These are phyloP conservation scores for Bathelium albidoporum DNA, from an alignment of 495 filamentous ascomycete genomes.

Conservation along the genomic window DNA sequence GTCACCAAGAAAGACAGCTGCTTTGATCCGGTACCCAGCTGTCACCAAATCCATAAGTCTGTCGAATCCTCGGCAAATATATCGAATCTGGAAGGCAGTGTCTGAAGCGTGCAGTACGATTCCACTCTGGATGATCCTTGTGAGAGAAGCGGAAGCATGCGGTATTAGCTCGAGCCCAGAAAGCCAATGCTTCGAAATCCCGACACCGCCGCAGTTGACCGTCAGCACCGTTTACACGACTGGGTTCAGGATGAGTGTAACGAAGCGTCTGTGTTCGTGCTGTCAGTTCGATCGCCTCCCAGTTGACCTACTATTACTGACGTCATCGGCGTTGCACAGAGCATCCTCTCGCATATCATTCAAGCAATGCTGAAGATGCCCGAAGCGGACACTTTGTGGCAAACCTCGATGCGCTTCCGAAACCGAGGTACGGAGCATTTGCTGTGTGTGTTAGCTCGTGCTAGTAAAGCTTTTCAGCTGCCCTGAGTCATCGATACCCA, in stretches of 20 bases:
- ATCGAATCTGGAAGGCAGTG: not conserved
- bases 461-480: not conserved
- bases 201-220: not conserved
- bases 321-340: not conserved
- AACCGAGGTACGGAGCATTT: not conserved
- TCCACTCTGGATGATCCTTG: not conserved
- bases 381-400: not conserved
- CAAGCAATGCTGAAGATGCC: not conserved
- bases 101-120: not conserved
- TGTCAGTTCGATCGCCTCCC: not conserved
- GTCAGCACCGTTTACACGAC: not conserved
- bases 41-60: not conserved
- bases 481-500: not conserved
- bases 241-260: not conserved
- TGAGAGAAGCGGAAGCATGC: not conserved
- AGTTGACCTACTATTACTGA: not conserved
- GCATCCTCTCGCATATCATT: not conserved
- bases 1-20: not conserved
- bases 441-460: not conserved
- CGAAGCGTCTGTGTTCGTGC: not conserved
- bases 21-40: not conserved
- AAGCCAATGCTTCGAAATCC: not conserved
- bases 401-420: not conserved
- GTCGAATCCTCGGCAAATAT: not conserved
- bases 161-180: not conserved